Evolutionary conservation across 495 filamentous ascomycete genomes (phyloP), one percentile per base, ranked within the genome.

Genomic region (Hyaloscypha finlandica): DNA sequence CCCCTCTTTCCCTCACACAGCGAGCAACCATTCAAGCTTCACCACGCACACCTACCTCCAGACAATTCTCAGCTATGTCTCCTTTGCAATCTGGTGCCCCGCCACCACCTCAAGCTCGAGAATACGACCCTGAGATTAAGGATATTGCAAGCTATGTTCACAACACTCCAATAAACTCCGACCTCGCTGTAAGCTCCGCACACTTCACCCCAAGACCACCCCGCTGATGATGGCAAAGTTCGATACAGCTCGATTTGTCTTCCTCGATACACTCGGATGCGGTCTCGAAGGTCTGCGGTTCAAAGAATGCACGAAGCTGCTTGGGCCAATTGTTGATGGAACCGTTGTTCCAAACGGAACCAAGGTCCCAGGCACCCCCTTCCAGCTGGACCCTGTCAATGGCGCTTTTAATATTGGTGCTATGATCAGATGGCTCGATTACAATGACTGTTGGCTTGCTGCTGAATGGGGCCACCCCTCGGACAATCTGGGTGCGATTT

Each of bases 381-480:
- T 96, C 81, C 88, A 96, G 77, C 88, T 99, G 63, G 95, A 99
- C 78, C 95, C 95, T 30, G 89, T 99, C 70, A 91, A 93, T 68
- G 95, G 91, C 52, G 95, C 95, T 63, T 99, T 99, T 86, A 98
- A 99, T 85, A 98, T 99, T 66, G 95, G 95, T 66, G 89, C 96
- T 69, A 96, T 95, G 88, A 97, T 99, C 80, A 86, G 95, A 71
- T 99, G 95, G 95, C 87, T 99, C 63, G 95, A 99, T 79, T 99
- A 97, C 87, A 99, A 99, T 77, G 95, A 99, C 85, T 98, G 95
- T 86, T 99, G 95, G 96, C 83, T 99, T 64, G 95, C 95, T 19
- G 95, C 95, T 63, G 95, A 99, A 81, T 99, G 95, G 95, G 95
- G 95, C 55, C 95, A 99, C 75, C 95, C 94, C 55, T 96, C 92